Base-by-base conservation (phyloP, 1,284 basidiomycete genomes). In the Moesziomyces sp. region DNA sequence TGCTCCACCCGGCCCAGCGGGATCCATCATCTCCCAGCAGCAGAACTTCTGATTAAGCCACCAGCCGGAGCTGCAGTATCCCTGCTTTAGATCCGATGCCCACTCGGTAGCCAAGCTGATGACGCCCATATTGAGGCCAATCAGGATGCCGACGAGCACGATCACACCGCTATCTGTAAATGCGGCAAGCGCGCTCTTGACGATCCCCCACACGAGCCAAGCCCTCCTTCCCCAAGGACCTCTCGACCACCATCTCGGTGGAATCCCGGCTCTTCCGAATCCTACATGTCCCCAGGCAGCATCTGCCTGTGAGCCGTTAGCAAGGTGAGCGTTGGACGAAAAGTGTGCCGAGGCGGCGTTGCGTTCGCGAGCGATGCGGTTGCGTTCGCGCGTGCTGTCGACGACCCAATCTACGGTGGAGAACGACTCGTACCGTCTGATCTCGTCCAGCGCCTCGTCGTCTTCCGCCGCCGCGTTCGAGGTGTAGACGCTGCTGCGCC, bases 41-140 rank as follows among this genome's bases (percentile, higher is more conserved):
- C 97, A 99, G 84, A 98, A 98, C 82, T 97, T 93, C 79, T 93
- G 91, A 84, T 95, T 97, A 59, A 99, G 85, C 96, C 97, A 99
- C 97, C 97, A 99, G 3, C 93, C 95, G 59, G 95, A 92, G 1
- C 90, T 89, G 85, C 97, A 99, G 83, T 97, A 96, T 0, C 97
- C 97, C 87, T 94, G 92, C 86, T 98, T 98, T 69, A 98, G 89
- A 84, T 99, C 95, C 1, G 94, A 95, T 10, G 98, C 88, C 97
- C 97, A 99, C 85, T 92, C 93, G n/a, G 94, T 97, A 61, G 94
- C 87, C 77, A 99, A 97, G 43, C 94, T 94, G 74, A 98, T 96
- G 63, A 99, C 85, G 1, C 94, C 97, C 40, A 95, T 94, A 77
- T 94, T 96, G 50, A 97, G 80, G 23, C 97, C 97, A 72, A 99